Conservation (phyloP, 306 rosid species). For the Comarum palustre region DNA sequence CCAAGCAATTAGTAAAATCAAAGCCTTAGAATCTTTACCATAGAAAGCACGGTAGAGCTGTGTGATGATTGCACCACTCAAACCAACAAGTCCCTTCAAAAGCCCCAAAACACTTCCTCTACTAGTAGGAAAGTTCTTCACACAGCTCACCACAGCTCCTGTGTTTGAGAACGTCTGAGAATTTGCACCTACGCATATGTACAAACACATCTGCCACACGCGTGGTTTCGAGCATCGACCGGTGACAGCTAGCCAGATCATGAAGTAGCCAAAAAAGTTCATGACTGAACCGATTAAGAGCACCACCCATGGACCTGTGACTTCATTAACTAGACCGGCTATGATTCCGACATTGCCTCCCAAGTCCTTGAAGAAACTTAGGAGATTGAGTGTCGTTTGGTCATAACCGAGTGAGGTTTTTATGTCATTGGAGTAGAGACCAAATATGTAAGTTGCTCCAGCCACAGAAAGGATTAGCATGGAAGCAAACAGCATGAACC, state of each 20-base stretch:
- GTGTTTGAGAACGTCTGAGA: constrained; percentile 64
- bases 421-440: constrained; percentile 50
- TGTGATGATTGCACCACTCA: constrained; percentile 65
- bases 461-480: constrained; percentile 55
- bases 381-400: constrained; percentile 65
- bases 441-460: constrained; percentile 67
- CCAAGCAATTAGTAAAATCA: constrained; percentile 58
- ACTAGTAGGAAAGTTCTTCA: constrained; percentile 57
- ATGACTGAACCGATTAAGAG: constrained; percentile 51
- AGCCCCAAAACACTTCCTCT: constrained; percentile 69
- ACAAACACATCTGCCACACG: constrained; percentile 74
- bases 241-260: constrained; percentile 72
- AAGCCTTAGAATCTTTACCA: constrained; percentile 39
- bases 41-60: constrained; percentile 57
- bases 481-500: constrained; percentile 73
- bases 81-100: constrained; percentile 66
- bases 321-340: constrained; percentile 60
- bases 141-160: constrained; percentile 57
- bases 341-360: constrained; percentile 59
- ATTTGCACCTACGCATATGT: constrained; percentile 66
- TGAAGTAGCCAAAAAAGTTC: constrained; percentile 74
- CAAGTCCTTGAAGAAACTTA: constrained; percentile 76
- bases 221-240: constrained; percentile 37
- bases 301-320: constrained; percentile 60
- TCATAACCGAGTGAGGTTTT: constrained; percentile 61